These are phyloP conservation scores for Triangularia setosa DNA, from an alignment of 2,329 filamentous ascomycete genomes.

Conservation along the genomic window DNA sequence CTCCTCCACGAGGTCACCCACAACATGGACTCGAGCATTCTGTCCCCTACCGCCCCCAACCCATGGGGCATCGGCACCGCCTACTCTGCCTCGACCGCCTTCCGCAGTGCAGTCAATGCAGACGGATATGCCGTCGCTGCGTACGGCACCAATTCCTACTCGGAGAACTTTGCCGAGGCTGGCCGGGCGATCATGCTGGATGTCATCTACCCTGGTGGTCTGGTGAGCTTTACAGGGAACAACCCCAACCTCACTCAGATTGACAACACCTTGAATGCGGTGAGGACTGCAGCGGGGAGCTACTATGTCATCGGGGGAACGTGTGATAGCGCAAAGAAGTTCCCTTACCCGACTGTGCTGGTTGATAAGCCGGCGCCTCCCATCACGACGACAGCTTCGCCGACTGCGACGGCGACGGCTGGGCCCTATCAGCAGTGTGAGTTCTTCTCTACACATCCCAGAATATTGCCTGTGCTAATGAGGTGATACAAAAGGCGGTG, in stretches of 20 bases:
- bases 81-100: constrained; percentile 7
- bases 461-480: not conserved
- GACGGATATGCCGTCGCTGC: constrained; percentile 15
- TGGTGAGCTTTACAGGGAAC: not conserved
- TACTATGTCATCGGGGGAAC: constrained; percentile 6
- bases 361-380: constrained; percentile 2
- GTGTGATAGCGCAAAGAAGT: constrained; percentile 12
- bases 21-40: constrained; percentile 12
- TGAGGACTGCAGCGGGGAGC: constrained; percentile 6
- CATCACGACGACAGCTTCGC: not conserved
- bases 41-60: constrained; percentile 2
- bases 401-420: not conserved
- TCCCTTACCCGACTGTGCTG: constrained; percentile 8
- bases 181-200: constrained; percentile 16
- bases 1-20: constrained; percentile 18
- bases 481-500: not conserved
- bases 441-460: not conserved
- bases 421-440: constrained; percentile 26
- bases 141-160: constrained; percentile 12
- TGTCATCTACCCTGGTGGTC: constrained; percentile 13
- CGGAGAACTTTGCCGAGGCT: constrained; percentile 16
- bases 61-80: constrained; percentile 3
- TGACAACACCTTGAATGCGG: not conserved
- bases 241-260: constrained; percentile 14
- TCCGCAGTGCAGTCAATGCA: not conserved